Evolutionary conservation across 106 monocot genomes (phyloP), one percentile per base, ranked within the genome.

Genomic region (Ottelia alismoides): DNA sequence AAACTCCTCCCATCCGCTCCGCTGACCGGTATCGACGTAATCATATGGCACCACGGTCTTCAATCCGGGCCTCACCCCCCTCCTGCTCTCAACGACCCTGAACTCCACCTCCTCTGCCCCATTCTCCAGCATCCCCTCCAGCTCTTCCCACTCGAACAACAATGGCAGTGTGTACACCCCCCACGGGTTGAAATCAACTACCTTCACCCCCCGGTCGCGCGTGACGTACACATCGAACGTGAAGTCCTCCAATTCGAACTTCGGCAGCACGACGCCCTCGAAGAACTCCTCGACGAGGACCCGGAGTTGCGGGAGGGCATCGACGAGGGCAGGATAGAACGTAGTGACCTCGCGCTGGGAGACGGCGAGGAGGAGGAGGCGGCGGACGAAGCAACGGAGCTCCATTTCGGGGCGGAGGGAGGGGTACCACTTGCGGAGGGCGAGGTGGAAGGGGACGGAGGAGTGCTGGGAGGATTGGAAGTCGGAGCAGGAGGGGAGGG

Each of bases 131-230:
- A 32, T 52, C 2, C 31, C 49, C 56, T 96, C 84, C 62, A 96
- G 48, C 66, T 96, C 88, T 49, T 88, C 84, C 94, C 88, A 96
- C 22, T 58, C 56, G 31, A 88, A 96, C 53, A 96, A 35, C 56
- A 88, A 44, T 0, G 88, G 84, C 50, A 94, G 57, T 3, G 84
- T 96, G 47, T 78, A 88, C 1, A 61, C 70, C 18, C 88, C 81
- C 94, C 84, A 96, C 0, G 88, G 88, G 47, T 89, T 96, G 62
- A 96, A 96, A 63, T 96, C 94, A 26, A 96, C 12, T 1, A 96
- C 43, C 74, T 88, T 88, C 47, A 96, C 75, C 55, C 64, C 71
- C 46, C 65, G 52, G 52, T 74, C 62, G 0, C 72, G 28, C 0
- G 63, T 69, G 32, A 85, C 70, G 30, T 81, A 89, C 27, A 88